Evolutionary conservation across 352 stramenopile genomes (phyloP).

Genomic region (Peronospora belbahrii): DNA sequence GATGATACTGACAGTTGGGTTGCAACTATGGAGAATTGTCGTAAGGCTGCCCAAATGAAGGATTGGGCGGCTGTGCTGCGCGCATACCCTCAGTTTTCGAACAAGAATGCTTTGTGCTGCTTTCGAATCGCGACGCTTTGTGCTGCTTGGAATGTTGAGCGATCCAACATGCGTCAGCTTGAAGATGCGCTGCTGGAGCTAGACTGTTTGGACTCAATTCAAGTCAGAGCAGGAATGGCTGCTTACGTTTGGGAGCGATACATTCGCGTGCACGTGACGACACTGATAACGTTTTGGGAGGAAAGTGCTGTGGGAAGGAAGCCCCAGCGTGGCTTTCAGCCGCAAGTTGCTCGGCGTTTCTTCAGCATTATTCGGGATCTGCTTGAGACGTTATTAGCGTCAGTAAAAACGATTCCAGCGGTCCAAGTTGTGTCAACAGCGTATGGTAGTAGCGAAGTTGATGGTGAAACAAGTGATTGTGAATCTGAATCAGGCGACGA

Average conservation of each 20-base stretch:
- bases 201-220: conserved; percentile 30
- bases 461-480: conserved; percentile 26
- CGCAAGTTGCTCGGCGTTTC: conserved; percentile 66
- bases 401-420: conserved; percentile 22
- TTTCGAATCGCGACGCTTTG: conserved; percentile 62
- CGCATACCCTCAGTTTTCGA: conserved; percentile 53
- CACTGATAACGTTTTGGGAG: conserved; percentile 77
- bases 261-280: conserved; percentile 73
- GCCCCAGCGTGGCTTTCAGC: conserved; percentile 60
- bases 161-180: conserved; percentile 79
- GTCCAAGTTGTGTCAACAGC: neutral
- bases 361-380: conserved; percentile 69
- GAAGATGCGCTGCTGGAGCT: conserved; percentile 65
- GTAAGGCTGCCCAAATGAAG: conserved; percentile 56
- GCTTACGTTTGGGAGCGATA: conserved; percentile 77
- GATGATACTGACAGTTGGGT: conserved; percentile 47
- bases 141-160: conserved; percentile 71
- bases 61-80: conserved; percentile 48
- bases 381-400: conserved; percentile 33
- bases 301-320: conserved; percentile 62
- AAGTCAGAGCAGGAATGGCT: conserved; percentile 53
- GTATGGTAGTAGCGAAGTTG: conserved; percentile 20
- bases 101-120: conserved; percentile 51
- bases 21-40: conserved; percentile 51
- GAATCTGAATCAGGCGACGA: conserved; percentile 25